Evolutionary conservation across 2,329 filamentous ascomycete genomes (phyloP).

Genomic region (Botrytis tulipae): DNA sequence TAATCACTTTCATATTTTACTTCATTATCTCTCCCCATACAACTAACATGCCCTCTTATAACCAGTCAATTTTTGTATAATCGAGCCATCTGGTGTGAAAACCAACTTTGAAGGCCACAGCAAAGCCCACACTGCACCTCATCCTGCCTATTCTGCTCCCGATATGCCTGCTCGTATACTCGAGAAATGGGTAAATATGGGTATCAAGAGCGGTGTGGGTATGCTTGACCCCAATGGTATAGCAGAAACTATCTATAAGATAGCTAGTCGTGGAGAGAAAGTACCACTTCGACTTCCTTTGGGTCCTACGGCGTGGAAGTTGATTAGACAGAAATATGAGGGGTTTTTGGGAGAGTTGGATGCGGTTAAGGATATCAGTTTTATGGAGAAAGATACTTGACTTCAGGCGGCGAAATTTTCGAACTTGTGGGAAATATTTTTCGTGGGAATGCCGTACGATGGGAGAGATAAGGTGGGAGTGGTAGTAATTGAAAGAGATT

Average conservation of each 20-base stretch:
- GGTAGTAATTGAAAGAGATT: neutral
- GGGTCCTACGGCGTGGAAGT: conserved; percentile 29
- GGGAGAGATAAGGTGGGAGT: no score
- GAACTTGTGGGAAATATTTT: neutral
- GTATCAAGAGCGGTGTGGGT: conserved; percentile 25
- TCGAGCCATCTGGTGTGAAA: conserved; percentile 45
- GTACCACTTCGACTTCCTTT: conserved; percentile 34
- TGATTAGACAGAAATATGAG: conserved; percentile 31
- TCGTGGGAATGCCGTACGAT: neutral
- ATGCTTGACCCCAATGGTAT: conserved; percentile 31
- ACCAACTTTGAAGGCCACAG: conserved; percentile 44
- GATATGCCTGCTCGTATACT: conserved; percentile 39
- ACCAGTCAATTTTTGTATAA: conserved; percentile 42
- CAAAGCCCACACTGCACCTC: conserved; percentile 30
- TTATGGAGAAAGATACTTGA: neutral
- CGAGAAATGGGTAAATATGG: conserved; percentile 29
- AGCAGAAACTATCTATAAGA: conserved; percentile 29
- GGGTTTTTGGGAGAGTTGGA: conserved; percentile 26
- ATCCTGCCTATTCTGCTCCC: conserved; percentile 31
- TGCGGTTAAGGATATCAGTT: conserved; percentile 27
- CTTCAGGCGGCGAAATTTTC: neutral
- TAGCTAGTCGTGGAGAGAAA: conserved; percentile 30
- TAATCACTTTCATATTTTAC: neutral
- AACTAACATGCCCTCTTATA: neutral
- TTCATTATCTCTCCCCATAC: neutral